A percentile compares a stretch with the other conserved stretches of the same genome.
phyloP scores from a whole-genome alignment of 2,329 filamentous ascomycete species.

The Colletotrichum scovillei region DNA sequence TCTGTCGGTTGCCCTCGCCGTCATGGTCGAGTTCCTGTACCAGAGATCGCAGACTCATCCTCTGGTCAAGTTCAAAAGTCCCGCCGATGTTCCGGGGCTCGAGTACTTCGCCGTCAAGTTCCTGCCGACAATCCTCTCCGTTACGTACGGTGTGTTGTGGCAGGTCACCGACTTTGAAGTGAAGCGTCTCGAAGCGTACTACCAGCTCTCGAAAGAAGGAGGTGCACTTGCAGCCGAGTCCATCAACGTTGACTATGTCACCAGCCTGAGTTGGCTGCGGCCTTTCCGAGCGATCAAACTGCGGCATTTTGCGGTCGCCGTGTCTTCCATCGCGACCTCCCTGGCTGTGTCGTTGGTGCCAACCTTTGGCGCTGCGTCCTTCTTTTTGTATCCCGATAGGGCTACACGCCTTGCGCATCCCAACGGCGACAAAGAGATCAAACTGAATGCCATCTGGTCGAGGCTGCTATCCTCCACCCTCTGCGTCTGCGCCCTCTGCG shows the following conservation, averaged over 20 bases:
- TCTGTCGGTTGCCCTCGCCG: conserved; percentile 64
- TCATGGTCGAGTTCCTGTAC: conserved; percentile 65
- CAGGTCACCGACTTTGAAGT: conserved; percentile 75
- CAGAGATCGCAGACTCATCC: conserved; percentile 58
- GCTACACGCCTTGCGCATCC: conserved; percentile 55
- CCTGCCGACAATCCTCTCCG: conserved; percentile 69
- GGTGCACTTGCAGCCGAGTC: conserved; percentile 73
- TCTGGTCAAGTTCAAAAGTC: conserved; percentile 61
- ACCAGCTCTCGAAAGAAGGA: conserved; percentile 70
- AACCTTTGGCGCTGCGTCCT: conserved; percentile 72
- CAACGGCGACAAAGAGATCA: conserved; percentile 61
- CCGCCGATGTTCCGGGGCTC: conserved; percentile 60
- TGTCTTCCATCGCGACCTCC: conserved; percentile 73
- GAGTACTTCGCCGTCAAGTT: conserved; percentile 74
- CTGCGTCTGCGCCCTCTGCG: conserved; percentile 67
- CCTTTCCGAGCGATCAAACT: conserved; percentile 72
- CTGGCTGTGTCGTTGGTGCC: conserved; percentile 77
- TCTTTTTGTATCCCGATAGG: conserved; percentile 67
- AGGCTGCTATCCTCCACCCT: conserved; percentile 69
- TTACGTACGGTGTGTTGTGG: conserved; percentile 73
- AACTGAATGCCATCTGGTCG: conserved; percentile 69
- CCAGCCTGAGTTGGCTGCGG: conserved; percentile 72
- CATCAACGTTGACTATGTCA: conserved; percentile 81
- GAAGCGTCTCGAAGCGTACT: conserved; percentile 74
- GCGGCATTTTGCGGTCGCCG: conserved; percentile 75